phyloP scores from a whole-genome alignment of 257 asterid genomes.

The Ligustrum vulgare region DNA sequence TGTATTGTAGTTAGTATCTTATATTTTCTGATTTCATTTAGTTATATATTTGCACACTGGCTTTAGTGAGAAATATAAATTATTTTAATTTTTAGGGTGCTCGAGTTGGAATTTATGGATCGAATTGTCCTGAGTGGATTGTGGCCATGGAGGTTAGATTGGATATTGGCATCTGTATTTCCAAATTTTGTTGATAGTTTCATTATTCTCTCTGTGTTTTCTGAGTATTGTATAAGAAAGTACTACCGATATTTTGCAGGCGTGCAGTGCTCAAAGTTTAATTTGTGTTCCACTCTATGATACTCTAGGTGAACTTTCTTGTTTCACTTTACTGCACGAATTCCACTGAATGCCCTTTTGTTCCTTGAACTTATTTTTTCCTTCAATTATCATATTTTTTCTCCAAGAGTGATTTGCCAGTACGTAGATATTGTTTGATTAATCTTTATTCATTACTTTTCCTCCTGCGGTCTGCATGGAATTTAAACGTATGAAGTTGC shows the following conservation, averaged over 20 bases:
- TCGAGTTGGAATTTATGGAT: slow-evolving; percentile 82
- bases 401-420: neutral
- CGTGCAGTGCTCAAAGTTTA: slow-evolving; percentile 76
- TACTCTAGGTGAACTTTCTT: slow-evolving; percentile 68
- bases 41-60: neutral
- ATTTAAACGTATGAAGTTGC: neutral
- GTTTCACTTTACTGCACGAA: slow-evolving; percentile 3
- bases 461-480: neutral
- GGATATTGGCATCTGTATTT: slow-evolving; percentile 3
- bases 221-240: slow-evolving; percentile 3
- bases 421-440: neutral
- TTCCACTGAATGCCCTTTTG: neutral
- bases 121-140: slow-evolving; percentile 97
- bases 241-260: slow-evolving; percentile 42
- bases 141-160: slow-evolving; percentile 90
- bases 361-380: neutral
- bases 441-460: neutral
- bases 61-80: neutral
- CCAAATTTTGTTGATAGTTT: neutral
- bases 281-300: slow-evolving; percentile 94
- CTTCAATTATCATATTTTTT: neutral
- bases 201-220: neutral
- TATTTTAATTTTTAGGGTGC: slow-evolving; percentile 53
- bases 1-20: neutral
- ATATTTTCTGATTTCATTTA: neutral